phyloP scores from a whole-genome alignment of 345 rosid species.

The Salix udensis region DNA sequence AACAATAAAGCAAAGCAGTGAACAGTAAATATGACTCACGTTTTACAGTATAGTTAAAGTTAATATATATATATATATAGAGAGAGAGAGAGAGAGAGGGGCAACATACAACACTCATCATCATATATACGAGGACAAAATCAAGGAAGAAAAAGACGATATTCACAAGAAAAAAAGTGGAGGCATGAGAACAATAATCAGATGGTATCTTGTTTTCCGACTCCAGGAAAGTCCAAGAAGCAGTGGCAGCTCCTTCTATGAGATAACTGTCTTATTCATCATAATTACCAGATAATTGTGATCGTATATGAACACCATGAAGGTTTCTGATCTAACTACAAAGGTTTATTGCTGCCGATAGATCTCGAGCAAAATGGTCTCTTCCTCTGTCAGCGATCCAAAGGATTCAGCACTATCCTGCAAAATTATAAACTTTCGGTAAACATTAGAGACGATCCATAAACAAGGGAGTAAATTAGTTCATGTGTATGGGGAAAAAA shows the following conservation, averaged over 20 bases:
- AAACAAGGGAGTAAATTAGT: background rate
- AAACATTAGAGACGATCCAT: background rate
- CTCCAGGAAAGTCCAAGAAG: constrained; percentile 9
- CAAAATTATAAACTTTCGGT: background rate
- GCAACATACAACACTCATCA: background rate
- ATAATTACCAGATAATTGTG: background rate
- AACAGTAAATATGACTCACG: no score
- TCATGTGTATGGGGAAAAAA: no score
- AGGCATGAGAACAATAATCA: background rate
- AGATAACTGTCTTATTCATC: background rate
- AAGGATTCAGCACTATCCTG: constrained; percentile 67
- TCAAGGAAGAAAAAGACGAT: background rate
- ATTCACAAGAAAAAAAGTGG: constrained; percentile 1
- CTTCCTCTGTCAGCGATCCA: constrained; percentile 61
- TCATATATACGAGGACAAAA: background rate
- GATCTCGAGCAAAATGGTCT: constrained; percentile 7
- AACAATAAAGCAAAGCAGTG: no score
- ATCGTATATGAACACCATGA: background rate
- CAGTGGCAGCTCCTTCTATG: background rate
- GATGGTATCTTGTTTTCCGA: background rate
- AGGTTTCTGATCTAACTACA: background rate
- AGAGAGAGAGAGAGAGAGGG: background rate
- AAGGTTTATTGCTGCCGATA: constrained; percentile 9
- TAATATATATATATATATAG: no score
- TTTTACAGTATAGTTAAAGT: no score